phyloP scores from a whole-genome alignment of 2,329 filamentous ascomycete genomes.

The Nothophoma quercina region DNA sequence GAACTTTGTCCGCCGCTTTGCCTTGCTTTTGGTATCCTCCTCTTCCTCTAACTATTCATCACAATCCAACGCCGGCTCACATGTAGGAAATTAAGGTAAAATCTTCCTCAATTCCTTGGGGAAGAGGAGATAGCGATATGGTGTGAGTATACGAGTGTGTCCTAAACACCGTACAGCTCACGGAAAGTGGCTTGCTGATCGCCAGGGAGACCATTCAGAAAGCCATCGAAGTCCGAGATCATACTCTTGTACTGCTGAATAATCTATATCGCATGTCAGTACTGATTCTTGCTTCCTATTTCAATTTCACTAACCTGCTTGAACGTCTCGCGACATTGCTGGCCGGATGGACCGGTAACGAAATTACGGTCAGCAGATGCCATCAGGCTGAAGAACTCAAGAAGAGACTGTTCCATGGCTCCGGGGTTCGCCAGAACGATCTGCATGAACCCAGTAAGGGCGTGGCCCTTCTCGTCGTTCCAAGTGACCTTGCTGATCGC shows the following conservation, averaged over 20 bases:
- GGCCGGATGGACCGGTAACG: constrained; percentile 64
- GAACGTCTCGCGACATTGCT: constrained; percentile 72
- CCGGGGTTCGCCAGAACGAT: constrained; percentile 87
- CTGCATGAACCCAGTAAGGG: constrained; percentile 87
- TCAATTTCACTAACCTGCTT: constrained; percentile 59
- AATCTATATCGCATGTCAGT: constrained; percentile 50
- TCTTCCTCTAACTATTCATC: constrained; percentile 32
- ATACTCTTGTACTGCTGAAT: constrained; percentile 62
- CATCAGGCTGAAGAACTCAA: constrained; percentile 84
- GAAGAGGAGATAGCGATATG: background rate
- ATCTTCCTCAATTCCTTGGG: background rate
- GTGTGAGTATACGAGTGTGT: background rate
- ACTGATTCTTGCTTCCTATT: background rate
- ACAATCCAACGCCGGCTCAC: constrained; percentile 38
- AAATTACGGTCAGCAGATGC: constrained; percentile 70
- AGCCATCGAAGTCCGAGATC: constrained; percentile 62
- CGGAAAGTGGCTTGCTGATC: constrained; percentile 54
- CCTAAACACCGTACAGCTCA: constrained; percentile 51
- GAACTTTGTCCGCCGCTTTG: constrained; percentile 1
- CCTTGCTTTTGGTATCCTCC: constrained; percentile 32
- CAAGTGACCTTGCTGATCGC: constrained; percentile 85
- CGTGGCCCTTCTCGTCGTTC: constrained; percentile 93
- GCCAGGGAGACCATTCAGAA: constrained; percentile 56
- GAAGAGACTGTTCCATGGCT: constrained; percentile 86
- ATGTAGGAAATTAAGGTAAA: constrained; percentile 25